Base-by-base conservation (phyloP, 1,139 yeast species). In the Nakaseomyces sp. region DNA sequence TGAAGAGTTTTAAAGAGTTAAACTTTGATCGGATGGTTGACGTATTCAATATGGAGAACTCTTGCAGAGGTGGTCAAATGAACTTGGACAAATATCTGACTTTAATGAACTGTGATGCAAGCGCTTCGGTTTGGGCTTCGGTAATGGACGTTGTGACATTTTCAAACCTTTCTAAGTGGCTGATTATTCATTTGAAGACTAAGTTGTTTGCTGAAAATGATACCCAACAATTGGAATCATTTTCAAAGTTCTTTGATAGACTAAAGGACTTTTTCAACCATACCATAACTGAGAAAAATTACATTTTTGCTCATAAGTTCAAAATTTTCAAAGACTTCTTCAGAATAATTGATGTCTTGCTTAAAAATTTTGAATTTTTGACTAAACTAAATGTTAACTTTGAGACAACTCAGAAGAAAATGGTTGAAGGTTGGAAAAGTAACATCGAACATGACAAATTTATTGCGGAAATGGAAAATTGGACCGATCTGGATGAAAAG, bases 1-100 rank as follows among this genome's bases (percentile, higher is more conserved):
- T 29, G 18, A 13, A 39, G 12, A 10, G 15, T 38, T 65, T 86
- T 49, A 69, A 93, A 51, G 80, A 70, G 57, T 74, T 85, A 78
- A 84, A 81, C 50, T 64, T 81, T 45, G 77, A 76, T 48, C 10
- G 22, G 12, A n/a, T 35, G 17, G 28, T 22, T 1, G 18, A 20
- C 22, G 18, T 20, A 8, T 20, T 20, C 18, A 20, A 35, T 8
- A 4, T 35, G 38, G 18, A 20, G 18, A 16, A 35, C 5, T 4
- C 18, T 5, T 20, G 17, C 12, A 20, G 4, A 13, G 28, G 22
- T 8, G 8, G 7, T 13, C 18, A 22, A 9, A 13, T 35, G 17
- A 9, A 20, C 12, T 10, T 35, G 4, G 28, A 35, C 4, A 35
- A 13, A 8, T 35, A n/a, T 35, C 9, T 35, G 13, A 13, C 17